A percentile compares a stretch with the other conserved stretches of the same genome.
phyloP scores from a whole-genome alignment of 805 yeast species.

The Vanderwaltozyma polyspora region DNA sequence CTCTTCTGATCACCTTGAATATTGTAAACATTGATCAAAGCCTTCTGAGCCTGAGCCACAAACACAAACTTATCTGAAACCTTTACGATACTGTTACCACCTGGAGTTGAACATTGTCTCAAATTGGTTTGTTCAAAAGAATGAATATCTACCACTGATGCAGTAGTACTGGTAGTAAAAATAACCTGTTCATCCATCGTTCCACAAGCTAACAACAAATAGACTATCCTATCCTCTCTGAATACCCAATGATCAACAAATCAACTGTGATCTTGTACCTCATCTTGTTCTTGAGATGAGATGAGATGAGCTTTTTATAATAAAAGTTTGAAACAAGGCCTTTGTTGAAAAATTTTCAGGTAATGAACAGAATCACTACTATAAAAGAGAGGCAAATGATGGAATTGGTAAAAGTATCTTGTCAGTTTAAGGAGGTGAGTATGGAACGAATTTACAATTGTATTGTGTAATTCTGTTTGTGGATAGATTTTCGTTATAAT shows the following conservation, averaged over 20 bases:
- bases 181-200: slow-evolving; percentile 20
- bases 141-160: slow-evolving; percentile 20
- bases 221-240: no score
- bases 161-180: slow-evolving; percentile 22
- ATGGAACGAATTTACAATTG: neutral
- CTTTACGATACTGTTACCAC: slow-evolving; percentile 38
- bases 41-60: slow-evolving; percentile 58
- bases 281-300: no score
- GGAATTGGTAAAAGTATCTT: no score
- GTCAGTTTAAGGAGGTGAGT: neutral
- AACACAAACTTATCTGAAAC: slow-evolving; percentile 50
- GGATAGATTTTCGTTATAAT: slow-evolving; percentile 32
- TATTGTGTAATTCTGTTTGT: neutral
- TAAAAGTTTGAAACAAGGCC: no score
- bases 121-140: slow-evolving; percentile 23
- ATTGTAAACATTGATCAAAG: slow-evolving; percentile 61
- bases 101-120: slow-evolving; percentile 34
- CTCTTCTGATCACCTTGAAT: slow-evolving; percentile 30
- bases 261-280: no score
- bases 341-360: neutral
- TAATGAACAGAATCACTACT: no score
- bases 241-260: no score
- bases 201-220: neutral
- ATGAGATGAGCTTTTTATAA: slow-evolving; percentile 18
- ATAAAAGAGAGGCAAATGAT: no score